Evolutionary conservation across 1,284 basidiomycete species (phyloP).

Genomic region (Ustanciosporium gigantosporum): DNA sequence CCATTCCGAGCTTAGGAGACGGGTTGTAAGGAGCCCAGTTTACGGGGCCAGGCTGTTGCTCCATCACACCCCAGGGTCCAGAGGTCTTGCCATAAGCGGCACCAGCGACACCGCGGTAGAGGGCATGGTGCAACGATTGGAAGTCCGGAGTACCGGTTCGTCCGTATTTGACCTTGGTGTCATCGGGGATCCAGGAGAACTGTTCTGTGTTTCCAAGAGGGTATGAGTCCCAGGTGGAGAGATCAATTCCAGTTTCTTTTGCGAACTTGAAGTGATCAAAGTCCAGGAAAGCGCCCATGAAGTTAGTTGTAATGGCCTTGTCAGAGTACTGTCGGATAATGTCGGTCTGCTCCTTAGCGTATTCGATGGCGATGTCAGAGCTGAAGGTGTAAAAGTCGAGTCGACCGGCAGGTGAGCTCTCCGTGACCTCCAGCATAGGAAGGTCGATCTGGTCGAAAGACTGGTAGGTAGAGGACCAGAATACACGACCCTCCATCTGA

Average conservation of each 20-base stretch:
- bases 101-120: constrained; percentile 36
- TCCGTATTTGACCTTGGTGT: constrained; percentile 30
- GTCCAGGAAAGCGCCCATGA: constrained; percentile 36
- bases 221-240: constrained; percentile 41
- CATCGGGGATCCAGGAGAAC: constrained; percentile 25
- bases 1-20: constrained; percentile 28
- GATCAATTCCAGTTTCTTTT: constrained; percentile 18
- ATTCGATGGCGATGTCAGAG: constrained; percentile 37
- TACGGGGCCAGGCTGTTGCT: constrained; percentile 38
- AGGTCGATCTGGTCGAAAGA: constrained; percentile 30
- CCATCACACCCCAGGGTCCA: constrained; percentile 40
- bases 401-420: constrained; percentile 36
- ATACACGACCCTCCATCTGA: constrained; percentile 34
- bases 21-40: constrained; percentile 37
- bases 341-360: constrained; percentile 32
- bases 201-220: constrained; percentile 39
- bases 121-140: constrained; percentile 32
- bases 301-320: constrained; percentile 44
- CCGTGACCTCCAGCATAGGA: constrained; percentile 38
- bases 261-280: constrained; percentile 41
- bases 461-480: constrained; percentile 37
- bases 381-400: constrained; percentile 40
- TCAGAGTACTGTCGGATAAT: constrained; percentile 26
- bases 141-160: constrained; percentile 34
- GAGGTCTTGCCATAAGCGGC: constrained; percentile 28